Evolutionary conservation across 495 filamentous ascomycete genomes (phyloP), one percentile per base, ranked within the genome.

Genomic region (Penicillium maclennaniae): DNA sequence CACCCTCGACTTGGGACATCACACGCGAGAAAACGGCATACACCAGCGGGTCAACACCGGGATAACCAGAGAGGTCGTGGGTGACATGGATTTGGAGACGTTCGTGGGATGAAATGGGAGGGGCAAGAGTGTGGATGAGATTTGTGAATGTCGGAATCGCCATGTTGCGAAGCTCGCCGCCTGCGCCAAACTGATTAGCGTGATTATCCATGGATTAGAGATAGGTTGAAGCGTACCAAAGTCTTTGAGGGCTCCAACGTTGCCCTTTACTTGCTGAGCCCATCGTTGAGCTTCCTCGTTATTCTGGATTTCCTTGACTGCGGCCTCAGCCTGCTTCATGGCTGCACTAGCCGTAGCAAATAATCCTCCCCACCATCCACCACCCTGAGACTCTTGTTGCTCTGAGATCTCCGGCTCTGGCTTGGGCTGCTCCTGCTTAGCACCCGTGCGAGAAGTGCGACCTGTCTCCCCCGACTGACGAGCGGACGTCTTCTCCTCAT

Each of bases 1-100:
- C 93, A 50, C 93, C 93, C 71, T 99, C 93, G 48, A 99, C 93
- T 71, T 99, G 93, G 27, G 92, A 79, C 93, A 99, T 99, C 41
- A 99, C 92, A 46, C 91, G 86, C 49, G 88, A 91, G 76, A 99
- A 99, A 58, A 93, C 91, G 28, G 80, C 79, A 70, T 96, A 92
- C 63, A 97, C 89, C 25, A 97, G 81, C 10, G 92, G 91, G 69
- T 97, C 92, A 53, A 99, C 83, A 37, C 88, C 91, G 8, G 95
- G 93, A 69, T 99, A 99, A 48, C 88, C 89, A 44, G 90, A 83
- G 17, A 97, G 80, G 65, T 97, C 91, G 74, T 97, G 95, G 17
- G 95, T 96, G 51, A 95, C 89, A 76, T 99, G 93, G 66, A 99
- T 99, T 61, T 93, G 88, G 8, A 99, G 88, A 46, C 93, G 89